Base-by-base conservation (phyloP, 1,284 basidiomycete genomes). In the Cutaneotrichosporon sp. region DNA sequence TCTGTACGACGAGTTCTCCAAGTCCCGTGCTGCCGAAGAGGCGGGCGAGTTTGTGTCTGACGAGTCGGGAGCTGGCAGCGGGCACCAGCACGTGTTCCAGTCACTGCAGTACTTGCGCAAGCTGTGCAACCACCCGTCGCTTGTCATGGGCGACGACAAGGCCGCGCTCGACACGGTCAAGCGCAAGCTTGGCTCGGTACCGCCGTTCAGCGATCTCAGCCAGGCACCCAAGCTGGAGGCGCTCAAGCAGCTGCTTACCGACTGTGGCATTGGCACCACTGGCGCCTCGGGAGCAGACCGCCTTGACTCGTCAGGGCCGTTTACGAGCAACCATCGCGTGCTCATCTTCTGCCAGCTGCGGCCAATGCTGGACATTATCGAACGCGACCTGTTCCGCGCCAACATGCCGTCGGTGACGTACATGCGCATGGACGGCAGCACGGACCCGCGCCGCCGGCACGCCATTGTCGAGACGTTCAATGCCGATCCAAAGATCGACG, bases 281-380 rank as follows among this genome's bases (percentile, higher is more conserved):
- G 68, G 75, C 4, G 71, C 79, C 10, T 13, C 39, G 3, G 41
- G 20, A 18, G 41, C n/a, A 39, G 76, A 82, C 61, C 76, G 49
- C 61, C 74, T 50, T 54, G 66, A 76, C 36, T 87, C 93, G 66
- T 89, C 91, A 15, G 92, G 96, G 67, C 54, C 51, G 12, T 59
- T 59, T 22, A 55, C 54, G 0, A 46, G 49, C 26, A 39, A 41
- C 7, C 96, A 99, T 71, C 90, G 96, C 34, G 93, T 97, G 44
- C 83, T 99, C 61, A 94, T 99, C 70, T 99, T 99, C 77, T 98
- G 94, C 70, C 96, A 99, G 76, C 89, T 97, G 82, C 96, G 96
- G 71, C 89, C 92, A 69, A 99, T 98, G 96, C 81, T 99, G 41
- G 90, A 99, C 73, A 88, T 98, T 68, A 96, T 99, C 68, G 93